Evolutionary conservation across 208 protist species (phyloP), one percentile per base, ranked within the genome.

Genomic region (Crithidia bombi): DNA sequence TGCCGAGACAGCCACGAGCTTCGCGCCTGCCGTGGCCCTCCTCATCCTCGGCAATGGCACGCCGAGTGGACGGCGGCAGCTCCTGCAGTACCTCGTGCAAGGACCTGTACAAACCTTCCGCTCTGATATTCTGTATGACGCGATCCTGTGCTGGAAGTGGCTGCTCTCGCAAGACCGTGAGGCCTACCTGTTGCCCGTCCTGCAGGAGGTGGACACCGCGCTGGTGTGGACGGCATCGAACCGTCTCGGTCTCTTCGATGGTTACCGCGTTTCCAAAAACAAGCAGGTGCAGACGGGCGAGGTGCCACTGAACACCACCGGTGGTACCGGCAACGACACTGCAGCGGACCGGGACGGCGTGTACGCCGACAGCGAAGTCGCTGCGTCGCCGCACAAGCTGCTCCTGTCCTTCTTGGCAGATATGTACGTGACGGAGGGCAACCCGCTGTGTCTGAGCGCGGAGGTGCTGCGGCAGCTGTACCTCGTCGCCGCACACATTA

Each of bases 241-340:
- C 25, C 61, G 81, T 9, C 65, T 93, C 30, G 91, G 88, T 14
- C 73, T 96, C 23, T 91, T 96, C 67, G 91, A 96, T 55, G 86
- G 85, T 49, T 67, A 63, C n/a, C 75, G 69, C 44, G 44, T 75
- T 9, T 85, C 75, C 43, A 82, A 87, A 55, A 69, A 63, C 32
- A 73, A 78, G 23, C 70, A 86, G 66, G 84, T 96, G 65, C 83
- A 93, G 72, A 82, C 81, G 12, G 86, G 86, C 23, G 80, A 83
- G 47, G 47, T 62, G 15, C 14, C 25, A 1, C 33, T 65, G 23
- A 54, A 38, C 61, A 63, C 17, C 62, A 43, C 7, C 30, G 15
- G 35, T 17, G 23, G 32, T n/a, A 19, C n/a, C 12, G 35, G 62
- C 23, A 33, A 38, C 32, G 17, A 44, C 9, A 65, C 30, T 21